phyloP scores from a whole-genome alignment of 139 green algal species.

The Asterochloris sp. region DNA sequence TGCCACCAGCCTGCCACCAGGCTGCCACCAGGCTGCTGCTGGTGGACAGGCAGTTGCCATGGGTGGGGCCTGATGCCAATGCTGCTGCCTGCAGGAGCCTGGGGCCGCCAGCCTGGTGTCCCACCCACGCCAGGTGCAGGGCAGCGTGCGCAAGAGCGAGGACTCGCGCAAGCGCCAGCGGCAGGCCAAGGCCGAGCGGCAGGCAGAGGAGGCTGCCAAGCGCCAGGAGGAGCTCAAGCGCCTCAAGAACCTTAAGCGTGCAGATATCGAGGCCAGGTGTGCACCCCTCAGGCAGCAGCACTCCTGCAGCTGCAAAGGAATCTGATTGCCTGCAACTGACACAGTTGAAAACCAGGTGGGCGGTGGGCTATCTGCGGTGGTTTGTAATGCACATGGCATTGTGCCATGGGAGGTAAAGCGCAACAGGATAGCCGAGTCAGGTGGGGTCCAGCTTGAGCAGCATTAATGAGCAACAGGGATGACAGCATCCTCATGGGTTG shows the following conservation, averaged over 20 bases:
- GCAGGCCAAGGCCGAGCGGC: conserved; percentile 43
- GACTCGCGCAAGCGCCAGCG: conserved; percentile 57
- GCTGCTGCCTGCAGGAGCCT: conserved; percentile 63
- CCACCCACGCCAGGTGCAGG: conserved; percentile 65
- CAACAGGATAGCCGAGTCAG: no score
- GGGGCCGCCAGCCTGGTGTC: conserved; percentile 58
- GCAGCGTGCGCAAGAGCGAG: conserved; percentile 66
- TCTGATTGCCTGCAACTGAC: no score
- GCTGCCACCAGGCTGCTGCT: background rate
- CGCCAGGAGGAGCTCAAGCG: conserved; percentile 68
- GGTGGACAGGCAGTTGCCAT: background rate
- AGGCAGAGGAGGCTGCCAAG: conserved; percentile 39
- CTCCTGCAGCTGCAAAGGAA: background rate
- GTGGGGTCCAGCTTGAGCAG: no score
- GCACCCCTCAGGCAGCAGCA: background rate
- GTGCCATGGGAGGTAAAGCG: no score
- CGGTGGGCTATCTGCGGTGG: no score
- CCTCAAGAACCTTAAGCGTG: conserved; percentile 90
- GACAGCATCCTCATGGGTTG: no score
- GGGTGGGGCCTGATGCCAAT: background rate
- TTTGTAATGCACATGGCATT: no score
- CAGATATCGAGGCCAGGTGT: conserved; percentile 73
- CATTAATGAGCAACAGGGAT: no score
- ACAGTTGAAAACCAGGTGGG: no score
- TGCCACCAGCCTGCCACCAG: background rate